Evolutionary conservation across 148 eudicot species (phyloP).

Genomic region (Amaranthus cruentus): DNA sequence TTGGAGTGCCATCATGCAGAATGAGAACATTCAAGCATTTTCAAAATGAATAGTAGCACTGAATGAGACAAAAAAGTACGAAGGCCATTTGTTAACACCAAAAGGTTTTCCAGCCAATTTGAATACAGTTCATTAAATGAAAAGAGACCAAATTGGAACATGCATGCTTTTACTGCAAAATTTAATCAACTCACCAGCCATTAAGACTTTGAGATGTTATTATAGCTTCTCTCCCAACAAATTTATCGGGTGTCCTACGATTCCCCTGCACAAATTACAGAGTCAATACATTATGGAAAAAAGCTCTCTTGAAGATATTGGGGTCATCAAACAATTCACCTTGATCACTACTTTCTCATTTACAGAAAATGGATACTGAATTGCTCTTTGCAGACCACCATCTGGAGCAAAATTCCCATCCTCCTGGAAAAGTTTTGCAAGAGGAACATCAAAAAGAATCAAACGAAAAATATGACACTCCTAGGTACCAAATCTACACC

Average conservation of each 20-base stretch:
- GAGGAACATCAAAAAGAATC: background rate
- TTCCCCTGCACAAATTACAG: conserved; percentile 58
- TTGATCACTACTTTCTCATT: conserved; percentile 74
- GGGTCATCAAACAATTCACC: conserved; percentile 35
- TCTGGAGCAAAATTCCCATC: conserved; percentile 55
- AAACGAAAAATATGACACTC: too few species aligned
- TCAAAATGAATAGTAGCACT: background rate
- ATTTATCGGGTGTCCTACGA: conserved; percentile 80
- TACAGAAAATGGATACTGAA: conserved; percentile 82
- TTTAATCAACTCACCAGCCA: conserved; percentile 72
- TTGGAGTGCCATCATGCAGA: background rate
- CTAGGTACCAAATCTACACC: too few species aligned
- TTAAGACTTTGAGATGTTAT: conserved; percentile 83
- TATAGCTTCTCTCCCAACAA: conserved; percentile 92
- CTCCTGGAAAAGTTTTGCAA: conserved; percentile 37
- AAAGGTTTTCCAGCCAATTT: background rate
- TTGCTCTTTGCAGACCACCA: conserved; percentile 43
- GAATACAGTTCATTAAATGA: background rate
- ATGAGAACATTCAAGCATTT: background rate
- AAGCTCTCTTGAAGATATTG: background rate
- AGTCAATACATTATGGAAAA: background rate
- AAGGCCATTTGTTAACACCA: background rate
- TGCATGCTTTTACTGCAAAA: background rate
- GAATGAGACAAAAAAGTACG: background rate
- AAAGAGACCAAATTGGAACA: background rate